Conservation (phyloP, 2,329 filamentous ascomycete genomes). For the Chrysoporthe puriensis region DNA sequence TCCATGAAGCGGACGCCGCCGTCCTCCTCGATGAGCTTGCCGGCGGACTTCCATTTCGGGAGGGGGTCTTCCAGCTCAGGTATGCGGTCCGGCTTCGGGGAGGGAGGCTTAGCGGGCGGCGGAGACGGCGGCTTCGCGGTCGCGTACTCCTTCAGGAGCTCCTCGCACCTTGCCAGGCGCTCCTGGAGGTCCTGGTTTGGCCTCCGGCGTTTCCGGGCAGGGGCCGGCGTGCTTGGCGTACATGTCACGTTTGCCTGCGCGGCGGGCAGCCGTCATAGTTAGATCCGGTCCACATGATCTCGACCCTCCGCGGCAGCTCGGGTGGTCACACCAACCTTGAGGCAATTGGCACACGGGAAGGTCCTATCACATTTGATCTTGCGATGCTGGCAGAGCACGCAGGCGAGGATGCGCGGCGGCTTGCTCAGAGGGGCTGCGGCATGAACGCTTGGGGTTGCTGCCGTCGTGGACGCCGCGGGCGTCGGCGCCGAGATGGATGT, state of each 20-base stretch:
- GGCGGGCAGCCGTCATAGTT: background rate
- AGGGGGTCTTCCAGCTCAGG: slow-evolving; percentile 38
- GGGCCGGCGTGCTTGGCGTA: slow-evolving; percentile 63
- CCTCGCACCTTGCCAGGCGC: slow-evolving; percentile 61
- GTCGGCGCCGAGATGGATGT: slow-evolving; percentile 14
- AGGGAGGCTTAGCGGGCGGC: slow-evolving; percentile 31
- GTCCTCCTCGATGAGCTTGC: slow-evolving; percentile 60
- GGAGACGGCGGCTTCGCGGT: slow-evolving; percentile 36
- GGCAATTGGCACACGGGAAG: slow-evolving; percentile 62
- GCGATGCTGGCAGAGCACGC: slow-evolving; percentile 62
- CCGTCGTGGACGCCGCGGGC: slow-evolving; percentile 4
- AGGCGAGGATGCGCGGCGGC: slow-evolving; percentile 53
- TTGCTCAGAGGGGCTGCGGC: slow-evolving; percentile 35
- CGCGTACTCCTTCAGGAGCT: slow-evolving; percentile 61
- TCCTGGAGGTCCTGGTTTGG: slow-evolving; percentile 67
- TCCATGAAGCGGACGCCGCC: slow-evolving; percentile 61
- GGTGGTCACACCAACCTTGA: slow-evolving; percentile 51
- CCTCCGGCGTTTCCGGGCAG: slow-evolving; percentile 60
- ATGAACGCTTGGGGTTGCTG: slow-evolving; percentile 4
- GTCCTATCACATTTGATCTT: slow-evolving; percentile 67
- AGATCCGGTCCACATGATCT: background rate
- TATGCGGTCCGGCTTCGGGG: slow-evolving; percentile 28
- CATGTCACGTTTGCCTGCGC: slow-evolving; percentile 61
- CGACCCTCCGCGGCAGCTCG: background rate
- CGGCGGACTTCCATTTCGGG: slow-evolving; percentile 48